Evolutionary conservation across 345 rosid genomes (phyloP), one percentile per base, ranked within the genome.

Genomic region (Rubroshorea leprosula): DNA sequence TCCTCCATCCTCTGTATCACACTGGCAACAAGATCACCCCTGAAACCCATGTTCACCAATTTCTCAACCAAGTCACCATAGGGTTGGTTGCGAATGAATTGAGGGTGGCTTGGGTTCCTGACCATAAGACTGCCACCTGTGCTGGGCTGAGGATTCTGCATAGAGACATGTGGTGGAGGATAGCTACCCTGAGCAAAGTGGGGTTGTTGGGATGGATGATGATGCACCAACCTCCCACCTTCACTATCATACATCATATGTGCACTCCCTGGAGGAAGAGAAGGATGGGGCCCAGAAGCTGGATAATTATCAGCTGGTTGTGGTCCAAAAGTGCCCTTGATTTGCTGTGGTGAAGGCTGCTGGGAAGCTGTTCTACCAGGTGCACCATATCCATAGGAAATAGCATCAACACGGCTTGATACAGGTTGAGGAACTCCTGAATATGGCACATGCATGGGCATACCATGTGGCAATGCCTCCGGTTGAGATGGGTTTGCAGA

Each of bases 1-100:
- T 94, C 97, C 68, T 90, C 97, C 96, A 90, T 83, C 80, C 93
- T 58, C 68, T 94, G 97, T 57, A 94, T 94, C 72, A 87, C 95
- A 4, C 68, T 67, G 5, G 68, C 74, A 26, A 78, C 90, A 66
- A 71, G 86, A 57, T 94, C 99, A 7, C 79, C 89, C 72, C 99
- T 80, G 76, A 80, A 90, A 43, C 97, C 99, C 99, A 94, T 94
- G 80, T 68, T 80, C 66, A 75, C 78, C 69, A 90, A 64, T 73
- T 90, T 94, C 66, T 94, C 99, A 12, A 90, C 76, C 81, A 94
- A 59, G 38, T 94, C 97, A 5, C 68, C 54, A 24, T 90, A 82
- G 46, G 90, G 81, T 72, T 80, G 85, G 76, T 65, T 85, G 54
- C 95, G 80, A 16, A 68, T 31, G 5, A 76, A 84, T 65, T 76